Evolutionary conservation across 2,329 filamentous ascomycete species (phyloP).

Genomic region (Sarocladium brachiariae): DNA sequence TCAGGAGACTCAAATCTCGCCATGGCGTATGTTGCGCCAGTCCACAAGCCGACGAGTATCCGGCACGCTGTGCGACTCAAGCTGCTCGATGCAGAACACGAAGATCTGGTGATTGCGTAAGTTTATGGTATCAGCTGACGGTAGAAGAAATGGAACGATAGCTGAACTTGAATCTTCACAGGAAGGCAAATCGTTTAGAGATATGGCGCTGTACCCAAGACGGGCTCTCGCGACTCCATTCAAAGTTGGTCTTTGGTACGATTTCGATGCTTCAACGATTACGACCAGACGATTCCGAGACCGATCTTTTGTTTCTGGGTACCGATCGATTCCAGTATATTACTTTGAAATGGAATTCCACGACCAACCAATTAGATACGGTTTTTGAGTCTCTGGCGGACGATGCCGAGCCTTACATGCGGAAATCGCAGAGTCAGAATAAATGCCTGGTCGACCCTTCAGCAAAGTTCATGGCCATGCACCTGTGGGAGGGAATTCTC

Average conservation of each 20-base stretch:
- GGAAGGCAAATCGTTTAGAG: conserved; percentile 80
- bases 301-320: conserved; percentile 85
- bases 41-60: conserved; percentile 86
- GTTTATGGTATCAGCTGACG: conserved; percentile 27
- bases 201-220: conserved; percentile 66
- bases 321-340: conserved; percentile 90
- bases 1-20: conserved; percentile 10
- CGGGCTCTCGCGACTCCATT: conserved; percentile 57
- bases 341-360: conserved; percentile 73
- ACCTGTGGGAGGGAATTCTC: conserved; percentile 54
- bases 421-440: conserved; percentile 77
- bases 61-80: conserved; percentile 78
- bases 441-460: conserved; percentile 79
- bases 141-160: no score
- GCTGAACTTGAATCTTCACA: conserved; percentile 31
- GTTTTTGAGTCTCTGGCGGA: conserved; percentile 47
- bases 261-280: conserved; percentile 80
- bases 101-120: conserved; percentile 84
- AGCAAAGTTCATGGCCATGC: conserved; percentile 51
- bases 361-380: conserved; percentile 43
- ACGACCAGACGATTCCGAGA: conserved; percentile 63
- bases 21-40: conserved; percentile 94
- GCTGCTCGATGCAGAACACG: conserved; percentile 65
- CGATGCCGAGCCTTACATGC: conserved; percentile 51
- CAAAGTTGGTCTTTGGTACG: conserved; percentile 74